Conservation (phyloP, 2,329 filamentous ascomycete genomes). For the Dactylellina cionopaga region DNA sequence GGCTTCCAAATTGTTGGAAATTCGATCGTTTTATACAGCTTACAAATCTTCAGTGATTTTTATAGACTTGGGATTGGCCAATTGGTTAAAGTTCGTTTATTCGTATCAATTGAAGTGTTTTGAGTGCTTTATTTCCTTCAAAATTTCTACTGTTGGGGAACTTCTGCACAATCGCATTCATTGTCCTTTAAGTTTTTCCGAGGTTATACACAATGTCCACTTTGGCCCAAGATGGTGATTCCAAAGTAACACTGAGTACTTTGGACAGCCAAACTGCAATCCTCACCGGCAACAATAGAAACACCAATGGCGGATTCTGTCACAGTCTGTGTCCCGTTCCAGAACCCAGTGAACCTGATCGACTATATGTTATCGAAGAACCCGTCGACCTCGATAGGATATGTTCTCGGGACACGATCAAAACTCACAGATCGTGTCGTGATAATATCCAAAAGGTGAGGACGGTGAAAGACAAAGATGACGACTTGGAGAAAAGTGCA, state of each 20-base stretch:
- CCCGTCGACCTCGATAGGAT: slow-evolving; percentile 40
- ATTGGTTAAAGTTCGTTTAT: neutral
- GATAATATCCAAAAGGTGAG: slow-evolving; percentile 25
- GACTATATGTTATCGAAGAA: slow-evolving; percentile 45
- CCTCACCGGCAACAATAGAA: neutral
- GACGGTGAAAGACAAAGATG: neutral
- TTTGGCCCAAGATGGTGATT: slow-evolving; percentile 22
- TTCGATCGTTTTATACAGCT: neutral
- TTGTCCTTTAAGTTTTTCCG: neutral
- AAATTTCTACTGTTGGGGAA: no score
- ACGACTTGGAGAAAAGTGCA: slow-evolving; percentile 14
- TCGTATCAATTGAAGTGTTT: neutral
- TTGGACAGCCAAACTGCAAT: slow-evolving; percentile 16
- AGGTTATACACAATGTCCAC: slow-evolving; percentile 16
- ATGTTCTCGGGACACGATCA: slow-evolving; percentile 22
- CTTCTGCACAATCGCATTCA: no score
- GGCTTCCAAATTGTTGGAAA: neutral
- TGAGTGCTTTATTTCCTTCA: neutral
- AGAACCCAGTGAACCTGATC: slow-evolving; percentile 20
- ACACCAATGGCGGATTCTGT: slow-evolving; percentile 7
- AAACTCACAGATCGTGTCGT: slow-evolving; percentile 27
- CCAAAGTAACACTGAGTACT: slow-evolving; percentile 21
- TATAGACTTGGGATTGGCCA: neutral
- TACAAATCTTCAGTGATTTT: no score
- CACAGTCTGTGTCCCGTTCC: slow-evolving; percentile 3